Conservation (phyloP, 179 eudicot genomes). For the Spinacia oleracea region DNA sequence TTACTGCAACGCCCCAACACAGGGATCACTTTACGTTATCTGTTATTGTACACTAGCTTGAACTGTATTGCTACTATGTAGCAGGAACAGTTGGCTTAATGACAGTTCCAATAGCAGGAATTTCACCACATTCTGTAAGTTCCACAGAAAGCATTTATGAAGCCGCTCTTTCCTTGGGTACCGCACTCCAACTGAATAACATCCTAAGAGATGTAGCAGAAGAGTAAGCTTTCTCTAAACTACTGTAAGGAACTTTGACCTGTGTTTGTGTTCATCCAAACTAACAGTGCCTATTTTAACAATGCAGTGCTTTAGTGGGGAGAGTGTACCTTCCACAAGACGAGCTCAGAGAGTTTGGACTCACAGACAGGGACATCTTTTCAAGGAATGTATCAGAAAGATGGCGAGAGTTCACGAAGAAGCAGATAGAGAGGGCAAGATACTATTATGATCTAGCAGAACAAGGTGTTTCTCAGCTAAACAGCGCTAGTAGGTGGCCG, state of each 20-base stretch:
- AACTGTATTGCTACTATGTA: slow-evolving; percentile 55
- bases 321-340: slow-evolving; percentile 81
- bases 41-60: too few species aligned
- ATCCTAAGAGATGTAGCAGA: slow-evolving; percentile 76
- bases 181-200: slow-evolving; percentile 62
- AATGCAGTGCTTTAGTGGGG: slow-evolving; percentile 56
- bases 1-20: too few species aligned
- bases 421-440: slow-evolving; percentile 65
- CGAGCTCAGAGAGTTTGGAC: slow-evolving; percentile 52
- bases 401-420: slow-evolving; percentile 68
- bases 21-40: too few species aligned
- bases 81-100: slow-evolving; percentile 63
- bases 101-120: slow-evolving; percentile 59
- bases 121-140: slow-evolving; percentile 38
- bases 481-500: slow-evolving; percentile 64
- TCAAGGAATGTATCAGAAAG: slow-evolving; percentile 48
- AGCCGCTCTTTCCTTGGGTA: slow-evolving; percentile 51
- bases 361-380: slow-evolving; percentile 54
- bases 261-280: not conserved
- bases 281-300: not conserved
- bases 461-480: slow-evolving; percentile 53
- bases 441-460: slow-evolving; percentile 56
- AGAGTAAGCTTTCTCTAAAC: slow-evolving; percentile 38
- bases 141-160: slow-evolving; percentile 39
- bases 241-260: not conserved